Evolutionary conservation across 2,329 filamentous ascomycete genomes (phyloP), one percentile per base, ranked within the genome.

Genomic region (Scytalidium lignicola): DNA sequence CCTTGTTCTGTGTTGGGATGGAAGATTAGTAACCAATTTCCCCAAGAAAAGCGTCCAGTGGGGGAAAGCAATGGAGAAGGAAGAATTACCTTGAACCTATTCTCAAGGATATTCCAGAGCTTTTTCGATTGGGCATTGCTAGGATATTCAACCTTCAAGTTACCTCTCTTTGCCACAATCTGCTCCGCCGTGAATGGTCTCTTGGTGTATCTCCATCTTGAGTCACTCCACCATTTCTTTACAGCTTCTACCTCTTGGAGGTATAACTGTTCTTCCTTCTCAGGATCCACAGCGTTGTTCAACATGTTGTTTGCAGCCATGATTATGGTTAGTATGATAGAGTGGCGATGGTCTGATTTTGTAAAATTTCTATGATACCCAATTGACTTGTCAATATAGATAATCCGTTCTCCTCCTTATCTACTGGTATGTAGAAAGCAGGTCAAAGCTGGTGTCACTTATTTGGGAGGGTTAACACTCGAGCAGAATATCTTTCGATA

Each of bases 131-230:
- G 85, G 17, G 74, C 74, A 68, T 95, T 95, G 73, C 91, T 93
- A 18, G 93, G 86, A 67, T 97, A 97, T 55, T 95, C 80, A 61
- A 97, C 86, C 71, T 86, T 89, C 62, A 99, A 74, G 64, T 87
- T 91, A 50, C 93, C 93, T 65, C 93, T 80, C 81, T 99, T 99
- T 46, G 88, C 85, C 55, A 95, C 93, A 65, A 99, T 97, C 73
- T 95, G 88, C 77, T 97, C 93, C 26, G 93, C 90, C 3, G 91
- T 96, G 69, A 93, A 99, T 20, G 93, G 85, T 51, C 93, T 81
- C 74, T 88, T 91, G 61, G 93, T 99, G 71, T 89, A 82, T 67
- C 88, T 81, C 93, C 93, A 99, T 77, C 93, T 81, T 50, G 90
- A 82, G 62, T 95, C 88, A 47, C 76, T 79, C 93, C 93, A 99